Base-by-base conservation (phyloP, 139 green algal species). In the Volvox africanus region DNA sequence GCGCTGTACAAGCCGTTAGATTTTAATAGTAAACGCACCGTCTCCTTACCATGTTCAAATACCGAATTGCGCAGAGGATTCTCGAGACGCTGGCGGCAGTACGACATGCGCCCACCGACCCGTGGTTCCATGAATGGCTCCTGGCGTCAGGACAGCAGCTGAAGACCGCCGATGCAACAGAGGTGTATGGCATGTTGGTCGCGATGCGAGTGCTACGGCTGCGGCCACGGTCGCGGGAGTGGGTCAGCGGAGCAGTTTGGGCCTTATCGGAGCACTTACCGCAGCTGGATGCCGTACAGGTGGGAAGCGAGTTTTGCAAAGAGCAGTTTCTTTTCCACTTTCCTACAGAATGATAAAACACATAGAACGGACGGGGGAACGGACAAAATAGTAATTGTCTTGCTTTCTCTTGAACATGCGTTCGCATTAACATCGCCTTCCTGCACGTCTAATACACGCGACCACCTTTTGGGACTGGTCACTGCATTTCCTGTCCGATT, bases 161-260 rank as follows among this genome's bases (percentile, higher is more conserved):
- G 24, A 28, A 73, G 26, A 14, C 2, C 24, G 68, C 84, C 12
- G 84, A 89, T 69, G 84, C 84, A 0, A 76, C 84, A 6, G 84
- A 89, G 67, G 68, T 81, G 84, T 89, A 81, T 67, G 84, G 84
- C 84, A 89, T 89, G 84, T 36, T 89, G 0, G 36, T 61, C 26
- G 84, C 84, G 2, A 80, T 89, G 68, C 68, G 68, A 35, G 32
- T 24, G 26, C 84, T 89, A 44, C 68, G 68, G 5, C 26, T 82
- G 17, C 84, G 84, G 68, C 84, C 84, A 24, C 68, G 28, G 37
- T n/a, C 19, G 17, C 26, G 14, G 84, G 5, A 69, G 28, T 89
- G 84, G 84, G 30, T 28, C 19, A 44, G 1, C 30, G 84, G 26
- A 9, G 84, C 84, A 12, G 24, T 16, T 18, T 68, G 3, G 20